Conservation (phyloP, 208 protist genomes). For the Paratrypanosoma confusum region DNA sequence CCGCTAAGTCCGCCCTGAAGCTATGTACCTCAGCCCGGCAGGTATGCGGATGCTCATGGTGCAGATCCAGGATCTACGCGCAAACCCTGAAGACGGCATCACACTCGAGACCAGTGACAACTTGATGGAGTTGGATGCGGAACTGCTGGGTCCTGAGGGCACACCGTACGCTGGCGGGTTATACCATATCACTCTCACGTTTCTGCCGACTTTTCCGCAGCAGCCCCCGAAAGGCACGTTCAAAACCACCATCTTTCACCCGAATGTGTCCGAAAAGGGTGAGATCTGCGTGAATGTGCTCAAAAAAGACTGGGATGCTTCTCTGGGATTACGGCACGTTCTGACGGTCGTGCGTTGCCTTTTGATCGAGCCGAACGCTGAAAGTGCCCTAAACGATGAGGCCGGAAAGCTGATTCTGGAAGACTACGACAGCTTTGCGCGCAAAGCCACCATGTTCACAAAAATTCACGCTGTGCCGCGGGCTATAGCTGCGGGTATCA, state of each 20-base stretch:
- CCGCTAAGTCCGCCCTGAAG: no score
- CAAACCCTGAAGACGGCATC: constrained; percentile 84
- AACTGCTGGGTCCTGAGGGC: constrained; percentile 89
- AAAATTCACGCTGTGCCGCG: constrained; percentile 56
- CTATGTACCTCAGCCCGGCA: constrained; percentile 61
- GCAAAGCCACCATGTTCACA: constrained; percentile 74
- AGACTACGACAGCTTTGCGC: constrained; percentile 84
- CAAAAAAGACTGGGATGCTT: constrained; percentile 95
- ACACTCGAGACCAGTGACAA: constrained; percentile 76
- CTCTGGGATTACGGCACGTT: constrained; percentile 92
- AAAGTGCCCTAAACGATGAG: constrained; percentile 98
- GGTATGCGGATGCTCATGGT: constrained; percentile 81
- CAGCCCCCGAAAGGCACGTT: constrained; percentile 96
- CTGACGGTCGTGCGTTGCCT: constrained; percentile 94
- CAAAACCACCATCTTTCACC: constrained; percentile 98
- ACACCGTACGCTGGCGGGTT: constrained; percentile 94
- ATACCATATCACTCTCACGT: constrained; percentile 87
- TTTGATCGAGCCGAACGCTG: constrained; percentile 97
- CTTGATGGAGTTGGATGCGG: constrained; percentile 86
- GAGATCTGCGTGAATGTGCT: constrained; percentile 99
- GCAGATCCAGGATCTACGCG: constrained; percentile 66
- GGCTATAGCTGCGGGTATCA: constrained; percentile 14
- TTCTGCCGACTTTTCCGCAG: constrained; percentile 91
- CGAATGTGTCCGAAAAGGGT: constrained; percentile 95
- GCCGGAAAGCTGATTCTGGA: constrained; percentile 95